Evolutionary conservation across 768 basidiomycete species (phyloP), one percentile per base, ranked within the genome.

Genomic region (Russula griseocarnosa): DNA sequence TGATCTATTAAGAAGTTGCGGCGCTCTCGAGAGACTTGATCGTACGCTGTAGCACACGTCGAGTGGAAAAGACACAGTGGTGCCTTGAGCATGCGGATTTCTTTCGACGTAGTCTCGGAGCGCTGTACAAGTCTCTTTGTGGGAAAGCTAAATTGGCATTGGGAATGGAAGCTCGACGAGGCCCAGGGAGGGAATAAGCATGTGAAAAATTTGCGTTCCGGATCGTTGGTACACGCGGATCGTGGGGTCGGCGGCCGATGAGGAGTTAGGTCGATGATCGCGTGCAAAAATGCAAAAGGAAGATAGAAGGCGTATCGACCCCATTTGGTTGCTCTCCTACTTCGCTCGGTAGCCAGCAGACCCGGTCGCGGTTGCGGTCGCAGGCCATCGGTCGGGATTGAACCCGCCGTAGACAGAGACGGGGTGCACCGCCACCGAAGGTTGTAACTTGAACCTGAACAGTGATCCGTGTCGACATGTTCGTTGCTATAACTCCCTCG

Each of bases 401-500:
- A 5, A 28, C 28, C 28, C 28, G 28, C 5, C 5, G 28, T 2
- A 28, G 28, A 30, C 28, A 10, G 32, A 60, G 44, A 16, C 18
- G 16, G n/a, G 1, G 18, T 55, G 64, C 64, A 65, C 64, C 2
- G 64, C 64, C 64, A 65, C 64, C 5, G 44, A 9, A 9, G 59
- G 22, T 49, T 4, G 47, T 46, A 22, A 46, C 54, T 5, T 50
- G 36, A 9, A 28, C 44, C 44, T 44, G 44, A n/a, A 9, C 44
- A 44, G 28, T 60, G 53, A 64, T 64, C 51, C 30, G 51, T 30
- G 24, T n/a, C 14, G 63, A 30, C 58, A 32, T 55, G 62, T 18
- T 60, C 47, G 63, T 65, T 65, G 64, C 64, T 65, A 65, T 65
- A 65, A 61, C 47, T 42, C 54, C 63, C 55, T 60, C 38, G 24